These are phyloP conservation scores for Nakazawaea peltata DNA, from an alignment of 805 yeast species.

Conservation along the genomic window DNA sequence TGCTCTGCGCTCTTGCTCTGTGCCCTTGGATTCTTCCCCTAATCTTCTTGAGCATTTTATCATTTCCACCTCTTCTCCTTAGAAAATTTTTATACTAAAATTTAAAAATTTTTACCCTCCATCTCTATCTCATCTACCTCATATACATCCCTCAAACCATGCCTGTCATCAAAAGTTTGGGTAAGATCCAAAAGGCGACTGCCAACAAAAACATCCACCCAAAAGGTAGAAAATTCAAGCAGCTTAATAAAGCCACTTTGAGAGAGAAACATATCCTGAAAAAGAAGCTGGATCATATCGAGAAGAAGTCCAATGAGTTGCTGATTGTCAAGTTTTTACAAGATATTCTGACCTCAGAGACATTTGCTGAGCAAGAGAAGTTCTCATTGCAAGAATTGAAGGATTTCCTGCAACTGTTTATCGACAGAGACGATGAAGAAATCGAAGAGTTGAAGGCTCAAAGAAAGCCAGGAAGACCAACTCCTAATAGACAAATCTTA, in stretches of 20 bases:
- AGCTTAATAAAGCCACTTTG: constrained; percentile 76
- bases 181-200: constrained; percentile 55
- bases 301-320: constrained; percentile 53
- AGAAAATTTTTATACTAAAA: no score
- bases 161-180: constrained; percentile 64
- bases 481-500: constrained; percentile 58
- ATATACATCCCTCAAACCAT: constrained; percentile 20
- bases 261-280: constrained; percentile 66
- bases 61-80: no score
- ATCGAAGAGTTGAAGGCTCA: constrained; percentile 47
- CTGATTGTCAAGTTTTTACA: constrained; percentile 54
- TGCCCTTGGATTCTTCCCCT: no score
- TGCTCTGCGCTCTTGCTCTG: no score
- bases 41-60: no score
- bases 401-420: constrained; percentile 49
- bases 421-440: constrained; percentile 71
- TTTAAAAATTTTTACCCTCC: no score
- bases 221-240: constrained; percentile 82
- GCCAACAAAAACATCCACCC: constrained; percentile 65
- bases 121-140: neutral
- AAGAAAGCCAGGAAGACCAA: constrained; percentile 87
- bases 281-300: constrained; percentile 48
- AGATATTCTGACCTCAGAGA: constrained; percentile 38
- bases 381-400: constrained; percentile 56
- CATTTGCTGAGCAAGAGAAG: constrained; percentile 24